Evolutionary conservation across 768 basidiomycete genomes (phyloP), one percentile per base, ranked within the genome.

Genomic region (Pisolithus marmoratus): DNA sequence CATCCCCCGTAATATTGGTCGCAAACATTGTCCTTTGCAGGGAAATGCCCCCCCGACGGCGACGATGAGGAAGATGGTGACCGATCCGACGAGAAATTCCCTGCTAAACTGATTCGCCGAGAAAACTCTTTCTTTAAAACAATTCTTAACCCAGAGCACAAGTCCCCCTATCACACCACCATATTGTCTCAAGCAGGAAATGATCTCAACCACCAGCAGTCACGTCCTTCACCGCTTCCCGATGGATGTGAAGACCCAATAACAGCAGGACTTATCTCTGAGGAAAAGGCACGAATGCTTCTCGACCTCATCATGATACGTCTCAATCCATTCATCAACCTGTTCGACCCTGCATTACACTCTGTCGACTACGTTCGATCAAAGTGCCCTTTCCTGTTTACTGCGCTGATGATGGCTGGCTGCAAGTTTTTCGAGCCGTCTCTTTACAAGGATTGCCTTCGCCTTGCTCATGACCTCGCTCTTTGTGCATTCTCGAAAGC

Each of bases 281-380:
- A 89, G 59, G 74, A 76, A 37, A 82, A 86, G 52, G 88, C 87
- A 42, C 78, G 78, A 60, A 74, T 81, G 45, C 73, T 91, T 42
- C 90, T 92, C 56, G 88, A 91, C 65, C 72, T 81, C 54, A 78
- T 93, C 63, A 91, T 87, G 70, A 63, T 88, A 50, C 87, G 90
- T 53, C 78, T 94, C 48, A 94, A 94, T 65, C 89, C 91, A 12
- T 91, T 93, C 67, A 83, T 93, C 70, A 89, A 87, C 63, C 75
- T 94, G 29, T 91, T 94, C 63, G 92, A 94, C 71, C 88, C 91
- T 36, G 73, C 80, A n/a, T 71, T 94, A 34, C 93, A 95, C 66
- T 84, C 92, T 0, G 76, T 85, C 46, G 61, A 74, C 34, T 94
- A 92, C 65, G 83, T 94, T 60, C 89, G 93, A 60, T 73, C 77